These are phyloP conservation scores for Didymella keratinophila DNA, from an alignment of 2,329 filamentous ascomycete species.

Conservation along the genomic window DNA sequence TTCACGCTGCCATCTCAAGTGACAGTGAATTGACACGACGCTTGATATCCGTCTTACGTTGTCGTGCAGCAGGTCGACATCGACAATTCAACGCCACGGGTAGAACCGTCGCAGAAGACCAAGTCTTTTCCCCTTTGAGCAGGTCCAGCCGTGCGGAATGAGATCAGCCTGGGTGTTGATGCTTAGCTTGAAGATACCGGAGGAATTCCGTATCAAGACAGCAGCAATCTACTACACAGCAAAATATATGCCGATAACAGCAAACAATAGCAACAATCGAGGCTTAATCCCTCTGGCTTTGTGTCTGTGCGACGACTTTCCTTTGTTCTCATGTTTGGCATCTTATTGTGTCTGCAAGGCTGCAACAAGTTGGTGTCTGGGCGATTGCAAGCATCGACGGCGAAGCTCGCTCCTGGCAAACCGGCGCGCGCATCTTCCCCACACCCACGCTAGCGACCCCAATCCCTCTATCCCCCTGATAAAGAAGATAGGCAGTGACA, in stretches of 20 bases:
- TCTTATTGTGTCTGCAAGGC: not conserved
- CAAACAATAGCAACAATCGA: slow-evolving; percentile 4
- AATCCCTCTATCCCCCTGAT: slow-evolving; percentile 15
- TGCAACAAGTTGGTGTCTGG: not conserved
- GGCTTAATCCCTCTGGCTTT: not conserved
- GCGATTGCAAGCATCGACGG: slow-evolving; percentile 9
- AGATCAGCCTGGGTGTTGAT: slow-evolving; percentile 15
- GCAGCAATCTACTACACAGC: slow-evolving; percentile 6
- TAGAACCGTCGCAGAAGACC: slow-evolving; percentile 13
- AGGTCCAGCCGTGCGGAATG: slow-evolving; percentile 22
- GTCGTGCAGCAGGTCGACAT: slow-evolving; percentile 13
- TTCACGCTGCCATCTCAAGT: slow-evolving; percentile 16
- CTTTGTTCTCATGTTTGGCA: not conserved
- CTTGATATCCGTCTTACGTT: slow-evolving; percentile 5
- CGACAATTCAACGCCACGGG: slow-evolving; percentile 9
- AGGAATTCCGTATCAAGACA: slow-evolving; percentile 18
- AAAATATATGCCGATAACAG: not conserved
- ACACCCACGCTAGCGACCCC: slow-evolving; percentile 19
- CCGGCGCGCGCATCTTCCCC: slow-evolving; percentile 13
- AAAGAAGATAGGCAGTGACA: slow-evolving; percentile 19
- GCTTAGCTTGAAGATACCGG: slow-evolving; percentile 21
- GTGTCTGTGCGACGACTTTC: not conserved
- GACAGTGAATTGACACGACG: slow-evolving; percentile 6
- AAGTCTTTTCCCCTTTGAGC: slow-evolving; percentile 14
- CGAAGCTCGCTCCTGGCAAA: slow-evolving; percentile 5